These are phyloP conservation scores for Chrysoporthe cubensis DNA, from an alignment of 2,329 filamentous ascomycete genomes.

Conservation along the genomic window DNA sequence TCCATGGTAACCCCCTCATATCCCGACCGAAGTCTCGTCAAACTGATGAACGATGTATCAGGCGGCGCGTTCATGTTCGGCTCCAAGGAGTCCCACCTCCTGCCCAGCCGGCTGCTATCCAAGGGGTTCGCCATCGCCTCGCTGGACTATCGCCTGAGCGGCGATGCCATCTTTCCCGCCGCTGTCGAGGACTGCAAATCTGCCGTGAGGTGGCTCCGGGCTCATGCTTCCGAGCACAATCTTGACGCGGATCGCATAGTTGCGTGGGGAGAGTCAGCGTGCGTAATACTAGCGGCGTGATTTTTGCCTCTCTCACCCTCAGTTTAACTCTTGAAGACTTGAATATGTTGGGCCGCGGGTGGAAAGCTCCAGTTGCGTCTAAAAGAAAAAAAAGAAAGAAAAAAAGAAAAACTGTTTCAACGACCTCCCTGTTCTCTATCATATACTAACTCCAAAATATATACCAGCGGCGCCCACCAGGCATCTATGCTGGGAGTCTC, in stretches of 20 bases:
- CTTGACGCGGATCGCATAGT: slow-evolving; percentile 22
- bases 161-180: slow-evolving; percentile 26
- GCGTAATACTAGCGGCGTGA: neutral
- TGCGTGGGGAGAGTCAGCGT: slow-evolving; percentile 28
- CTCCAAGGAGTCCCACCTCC: slow-evolving; percentile 21
- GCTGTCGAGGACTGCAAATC: slow-evolving; percentile 27
- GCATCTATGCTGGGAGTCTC: slow-evolving; percentile 23
- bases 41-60: neutral
- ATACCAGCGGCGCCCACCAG: slow-evolving; percentile 21
- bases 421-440: neutral
- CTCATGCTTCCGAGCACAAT: slow-evolving; percentile 18
- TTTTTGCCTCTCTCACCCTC: neutral
- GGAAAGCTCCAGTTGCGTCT: neutral
- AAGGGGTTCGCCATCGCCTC: slow-evolving; percentile 25
- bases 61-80: slow-evolving; percentile 28
- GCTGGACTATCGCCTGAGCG: slow-evolving; percentile 28
- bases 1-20: slow-evolving; percentile 14
- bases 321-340: neutral
- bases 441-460: neutral
- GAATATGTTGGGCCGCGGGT: neutral
- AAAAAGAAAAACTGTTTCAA: neutral
- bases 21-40: neutral
- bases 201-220: slow-evolving; percentile 27
- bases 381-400: neutral
- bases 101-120: slow-evolving; percentile 23